Evolutionary conservation across 768 basidiomycete genomes (phyloP).

Genomic region (Suillus discolor): DNA sequence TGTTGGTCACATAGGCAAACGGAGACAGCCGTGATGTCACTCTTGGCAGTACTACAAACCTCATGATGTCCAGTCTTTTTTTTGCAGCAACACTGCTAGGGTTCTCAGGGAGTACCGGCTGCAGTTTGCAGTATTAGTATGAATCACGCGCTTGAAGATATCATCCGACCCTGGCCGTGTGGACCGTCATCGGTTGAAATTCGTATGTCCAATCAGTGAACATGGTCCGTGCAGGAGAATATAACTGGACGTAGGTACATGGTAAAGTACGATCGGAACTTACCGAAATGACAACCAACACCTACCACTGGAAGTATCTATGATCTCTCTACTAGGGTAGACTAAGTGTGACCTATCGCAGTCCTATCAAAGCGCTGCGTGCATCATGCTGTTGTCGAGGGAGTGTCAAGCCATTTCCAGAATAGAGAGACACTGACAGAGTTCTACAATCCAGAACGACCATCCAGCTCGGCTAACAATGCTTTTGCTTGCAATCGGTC

Average conservation of each 20-base stretch:
- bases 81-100: not conserved
- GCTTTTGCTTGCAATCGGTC: not conserved
- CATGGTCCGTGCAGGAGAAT: no score
- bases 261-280: no score
- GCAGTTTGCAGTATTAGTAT: not conserved
- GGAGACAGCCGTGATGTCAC: conserved; percentile 6
- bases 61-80: not conserved
- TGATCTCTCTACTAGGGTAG: no score
- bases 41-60: not conserved
- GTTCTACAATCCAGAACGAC: not conserved
- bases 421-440: not conserved
- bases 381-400: not conserved
- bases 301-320: no score
- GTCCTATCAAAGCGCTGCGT: no score
- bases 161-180: not conserved
- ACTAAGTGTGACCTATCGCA: not conserved
- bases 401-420: not conserved
- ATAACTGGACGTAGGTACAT: no score
- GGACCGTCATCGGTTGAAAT: not conserved
- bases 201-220: no score
- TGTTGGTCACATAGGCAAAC: conserved; percentile 2
- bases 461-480: not conserved
- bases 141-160: not conserved
- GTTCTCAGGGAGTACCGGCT: not conserved
- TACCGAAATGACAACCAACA: no score